Evolutionary conservation across 192 early-diverging fungal species (phyloP), one percentile per base, ranked within the genome.

Genomic region (Coemansia sp.): DNA sequence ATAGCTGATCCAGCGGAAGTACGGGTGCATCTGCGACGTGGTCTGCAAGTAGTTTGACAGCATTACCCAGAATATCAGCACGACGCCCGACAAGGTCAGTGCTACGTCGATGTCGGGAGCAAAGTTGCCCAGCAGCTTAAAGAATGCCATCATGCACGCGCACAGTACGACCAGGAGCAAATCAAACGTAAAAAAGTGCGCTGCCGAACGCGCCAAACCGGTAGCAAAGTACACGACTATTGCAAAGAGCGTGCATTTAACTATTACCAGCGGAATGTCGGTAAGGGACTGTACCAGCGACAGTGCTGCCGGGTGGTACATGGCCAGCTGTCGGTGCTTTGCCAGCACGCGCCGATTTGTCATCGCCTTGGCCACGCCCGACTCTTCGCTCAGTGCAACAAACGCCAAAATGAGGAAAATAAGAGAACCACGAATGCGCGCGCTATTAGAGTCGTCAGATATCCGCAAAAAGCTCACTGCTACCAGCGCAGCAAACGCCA

Each of bases 261-360:
- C 43, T 26, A 84, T 40, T 23, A 80, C 62, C 36, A 84, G 86
- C 38, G 87, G 87, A 21, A 51, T 44, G 6, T 62, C 66, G 10
- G 66, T 58, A 0, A 60, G 11, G 1, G 59, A 56, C 36, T 67
- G 54, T 11, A 60, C 73, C 28, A 64, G 30, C 11, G 70, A 62
- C 6, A 66, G 50, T 0, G 67, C 68, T 0, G 62, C 64, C 3
- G 71, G 71, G 26, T 67, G 63, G 31, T 69, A 62, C 48, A 90
- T 59, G 16, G 85, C 84, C 61, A 85, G 84, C 2, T 78, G 80
- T 41, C 85, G 87, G 69, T 93, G 90, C 57, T 93, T 93, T 67
- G 88, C 83, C 15, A 88, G 62, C 21, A 90, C 81, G n/a, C 82
- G 76, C 20, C 91, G 85, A 37, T 87, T 87, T 17, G 80, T 72